These are phyloP conservation scores for Rhizopus delemar DNA, from an alignment of 371 early-diverging fungal species.

Conservation along the genomic window DNA sequence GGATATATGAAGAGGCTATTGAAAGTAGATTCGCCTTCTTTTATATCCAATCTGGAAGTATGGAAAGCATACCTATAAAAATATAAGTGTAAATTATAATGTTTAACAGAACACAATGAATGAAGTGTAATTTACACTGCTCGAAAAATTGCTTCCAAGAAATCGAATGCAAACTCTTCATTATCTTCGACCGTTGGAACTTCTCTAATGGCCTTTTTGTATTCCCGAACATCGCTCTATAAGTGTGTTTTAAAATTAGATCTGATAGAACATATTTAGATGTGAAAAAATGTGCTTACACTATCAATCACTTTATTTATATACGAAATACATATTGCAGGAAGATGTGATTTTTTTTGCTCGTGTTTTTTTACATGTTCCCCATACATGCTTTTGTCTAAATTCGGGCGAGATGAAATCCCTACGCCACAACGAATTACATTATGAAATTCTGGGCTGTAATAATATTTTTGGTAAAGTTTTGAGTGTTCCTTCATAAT, in stretches of 20 bases:
- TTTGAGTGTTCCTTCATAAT: background rate
- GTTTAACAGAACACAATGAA: constrained; percentile 11
- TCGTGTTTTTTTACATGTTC: constrained; percentile 9
- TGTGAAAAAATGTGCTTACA: constrained; percentile 7
- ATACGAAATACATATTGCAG: constrained; percentile 12
- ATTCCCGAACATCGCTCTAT: constrained; percentile 11
- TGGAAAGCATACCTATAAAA: constrained; percentile 14
- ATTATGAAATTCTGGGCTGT: constrained; percentile 15
- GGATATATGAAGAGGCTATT: constrained; percentile 15
- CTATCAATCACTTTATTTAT: constrained; percentile 11
- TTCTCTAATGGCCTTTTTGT: constrained; percentile 13
- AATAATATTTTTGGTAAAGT: background rate
- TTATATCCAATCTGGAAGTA: background rate
- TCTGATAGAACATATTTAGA: too few species aligned
- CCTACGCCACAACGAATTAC: constrained; percentile 17
- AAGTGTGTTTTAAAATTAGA: background rate
- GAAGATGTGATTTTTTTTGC: background rate
- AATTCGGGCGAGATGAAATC: constrained; percentile 10
- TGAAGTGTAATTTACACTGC: constrained; percentile 15
- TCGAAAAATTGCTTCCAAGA: constrained; percentile 14
- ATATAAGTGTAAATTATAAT: constrained; percentile 9
- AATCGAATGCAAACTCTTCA: constrained; percentile 12
- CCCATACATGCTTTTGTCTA: constrained; percentile 13
- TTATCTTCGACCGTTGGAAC: constrained; percentile 11
- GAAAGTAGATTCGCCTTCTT: constrained; percentile 18